These are phyloP conservation scores for Starmera stellimalicola DNA, from an alignment of 1,139 yeast species.

Conservation along the genomic window DNA sequence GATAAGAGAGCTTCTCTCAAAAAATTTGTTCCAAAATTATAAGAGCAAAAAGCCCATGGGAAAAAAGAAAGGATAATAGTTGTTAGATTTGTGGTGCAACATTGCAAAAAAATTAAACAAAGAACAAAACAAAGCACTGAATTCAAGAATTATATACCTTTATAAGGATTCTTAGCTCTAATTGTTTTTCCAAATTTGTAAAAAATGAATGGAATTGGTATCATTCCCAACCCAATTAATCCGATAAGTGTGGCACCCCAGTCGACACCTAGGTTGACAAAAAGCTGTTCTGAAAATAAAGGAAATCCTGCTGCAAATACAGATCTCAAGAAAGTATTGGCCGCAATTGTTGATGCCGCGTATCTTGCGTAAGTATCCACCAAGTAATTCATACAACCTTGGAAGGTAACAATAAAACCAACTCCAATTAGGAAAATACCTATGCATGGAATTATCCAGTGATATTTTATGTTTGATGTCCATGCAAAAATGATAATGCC, in stretches of 20 bases:
- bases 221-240: slow-evolving; percentile 40
- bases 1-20: no score
- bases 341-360: slow-evolving; percentile 70
- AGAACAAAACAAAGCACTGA: no score
- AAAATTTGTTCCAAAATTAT: no score
- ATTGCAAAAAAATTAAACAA: no score
- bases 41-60: no score
- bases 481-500: slow-evolving; percentile 65
- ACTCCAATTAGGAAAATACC: slow-evolving; percentile 51
- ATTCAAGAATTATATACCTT: no score
- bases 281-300: slow-evolving; percentile 46
- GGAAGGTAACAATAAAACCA: slow-evolving; percentile 48
- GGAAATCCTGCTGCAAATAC: slow-evolving; percentile 63
- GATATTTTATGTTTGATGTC: slow-evolving; percentile 41
- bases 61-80: no score
- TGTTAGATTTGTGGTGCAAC: no score
- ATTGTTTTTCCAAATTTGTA: slow-evolving; percentile 39
- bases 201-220: slow-evolving; percentile 51
- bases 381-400: slow-evolving; percentile 43
- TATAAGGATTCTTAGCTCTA: slow-evolving; percentile 37
- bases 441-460: slow-evolving; percentile 58
- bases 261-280: slow-evolving; percentile 34
- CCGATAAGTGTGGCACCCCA: slow-evolving; percentile 53
- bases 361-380: slow-evolving; percentile 44
- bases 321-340: slow-evolving; percentile 57